Evolutionary conservation across 164 flowering plant species (phyloP).

Genomic region (Kalanchoe fedtschenkoi): DNA sequence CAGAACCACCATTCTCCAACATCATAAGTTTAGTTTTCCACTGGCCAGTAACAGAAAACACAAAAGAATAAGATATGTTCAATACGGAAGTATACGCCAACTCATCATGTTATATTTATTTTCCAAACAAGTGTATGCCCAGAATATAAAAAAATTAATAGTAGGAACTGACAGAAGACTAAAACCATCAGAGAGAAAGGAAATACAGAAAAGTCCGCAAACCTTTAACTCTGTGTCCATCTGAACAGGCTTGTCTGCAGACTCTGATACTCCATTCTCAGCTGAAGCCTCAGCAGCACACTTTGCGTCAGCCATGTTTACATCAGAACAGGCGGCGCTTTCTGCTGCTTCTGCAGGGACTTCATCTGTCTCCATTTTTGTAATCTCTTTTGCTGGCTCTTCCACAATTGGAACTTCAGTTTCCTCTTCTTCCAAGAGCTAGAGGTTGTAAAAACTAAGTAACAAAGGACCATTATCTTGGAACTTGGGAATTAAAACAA

Average conservation of each 20-base stretch:
- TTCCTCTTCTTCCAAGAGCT: slow-evolving; percentile 8
- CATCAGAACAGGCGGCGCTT: slow-evolving; percentile 36
- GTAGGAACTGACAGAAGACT: background rate
- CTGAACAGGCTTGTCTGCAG: slow-evolving; percentile 63
- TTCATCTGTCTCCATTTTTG: slow-evolving; percentile 83
- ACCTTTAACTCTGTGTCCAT: slow-evolving; percentile 91
- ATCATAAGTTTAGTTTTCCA: too few relatives aligned
- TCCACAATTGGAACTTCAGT: slow-evolving; percentile 46
- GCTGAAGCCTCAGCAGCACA: slow-evolving; percentile 29
- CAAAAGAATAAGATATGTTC: too few relatives aligned
- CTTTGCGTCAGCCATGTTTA: slow-evolving; percentile 71
- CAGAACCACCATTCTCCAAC: too few relatives aligned
- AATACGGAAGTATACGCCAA: too few relatives aligned
- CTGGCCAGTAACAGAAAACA: too few relatives aligned
- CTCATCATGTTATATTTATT: too few relatives aligned
- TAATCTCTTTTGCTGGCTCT: slow-evolving; percentile 23
- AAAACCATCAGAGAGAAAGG: background rate
- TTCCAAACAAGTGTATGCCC: too few relatives aligned
- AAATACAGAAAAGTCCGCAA: too few relatives aligned
- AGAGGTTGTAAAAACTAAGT: background rate
- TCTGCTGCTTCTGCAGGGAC: slow-evolving; percentile 23
- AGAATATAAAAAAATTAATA: too few relatives aligned
- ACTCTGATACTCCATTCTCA: slow-evolving; percentile 64
- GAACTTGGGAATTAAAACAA: background rate
- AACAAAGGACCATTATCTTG: background rate